Conservation (phyloP, 2,329 filamentous ascomycete genomes). For the Diplocarpon mali region DNA sequence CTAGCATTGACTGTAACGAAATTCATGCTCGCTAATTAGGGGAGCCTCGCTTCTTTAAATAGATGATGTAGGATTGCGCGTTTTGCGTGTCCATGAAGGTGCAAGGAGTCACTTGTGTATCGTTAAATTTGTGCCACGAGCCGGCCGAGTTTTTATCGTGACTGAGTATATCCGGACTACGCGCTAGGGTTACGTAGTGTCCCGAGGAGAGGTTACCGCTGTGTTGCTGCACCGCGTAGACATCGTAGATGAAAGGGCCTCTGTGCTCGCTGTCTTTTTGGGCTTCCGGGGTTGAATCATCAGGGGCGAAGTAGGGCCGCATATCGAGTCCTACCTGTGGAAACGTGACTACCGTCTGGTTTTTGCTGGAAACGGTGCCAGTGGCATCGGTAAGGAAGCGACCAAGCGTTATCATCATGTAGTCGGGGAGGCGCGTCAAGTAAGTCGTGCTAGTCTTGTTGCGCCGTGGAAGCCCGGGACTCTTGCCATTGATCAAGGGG, state of each 20-base stretch:
- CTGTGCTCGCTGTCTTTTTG: slow-evolving; percentile 29
- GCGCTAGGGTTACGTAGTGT: slow-evolving; percentile 19
- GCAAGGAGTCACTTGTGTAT: slow-evolving; percentile 3
- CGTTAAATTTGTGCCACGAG: slow-evolving; percentile 14
- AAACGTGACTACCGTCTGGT: slow-evolving; percentile 3
- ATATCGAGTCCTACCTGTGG: slow-evolving; percentile 24
- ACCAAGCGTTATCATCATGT: slow-evolving; percentile 7
- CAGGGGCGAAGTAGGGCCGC: slow-evolving; percentile 32
- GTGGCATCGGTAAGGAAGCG: slow-evolving; percentile 2
- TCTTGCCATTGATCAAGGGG: too few species aligned
- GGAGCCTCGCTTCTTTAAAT: neutral
- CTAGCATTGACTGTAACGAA: too few species aligned
- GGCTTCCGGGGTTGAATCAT: slow-evolving; percentile 26
- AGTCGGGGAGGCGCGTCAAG: slow-evolving; percentile 7
- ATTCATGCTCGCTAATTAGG: too few species aligned
- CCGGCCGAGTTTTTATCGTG: slow-evolving; percentile 2
- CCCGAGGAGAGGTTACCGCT: slow-evolving; percentile 14
- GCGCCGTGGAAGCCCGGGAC: neutral
- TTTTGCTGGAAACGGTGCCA: neutral
- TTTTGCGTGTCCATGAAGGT: neutral
- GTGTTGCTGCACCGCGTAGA: slow-evolving; percentile 62
- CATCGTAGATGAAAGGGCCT: slow-evolving; percentile 64
- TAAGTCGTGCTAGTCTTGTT: slow-evolving; percentile 2
- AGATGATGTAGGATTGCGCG: neutral
- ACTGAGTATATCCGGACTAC: slow-evolving; percentile 13